Percentiles rank a stretch among this genome's conserved stretches.
phyloP scores from a whole-genome alignment of 2,329 filamentous ascomycete genomes.

The Colletotrichum scovillei region DNA sequence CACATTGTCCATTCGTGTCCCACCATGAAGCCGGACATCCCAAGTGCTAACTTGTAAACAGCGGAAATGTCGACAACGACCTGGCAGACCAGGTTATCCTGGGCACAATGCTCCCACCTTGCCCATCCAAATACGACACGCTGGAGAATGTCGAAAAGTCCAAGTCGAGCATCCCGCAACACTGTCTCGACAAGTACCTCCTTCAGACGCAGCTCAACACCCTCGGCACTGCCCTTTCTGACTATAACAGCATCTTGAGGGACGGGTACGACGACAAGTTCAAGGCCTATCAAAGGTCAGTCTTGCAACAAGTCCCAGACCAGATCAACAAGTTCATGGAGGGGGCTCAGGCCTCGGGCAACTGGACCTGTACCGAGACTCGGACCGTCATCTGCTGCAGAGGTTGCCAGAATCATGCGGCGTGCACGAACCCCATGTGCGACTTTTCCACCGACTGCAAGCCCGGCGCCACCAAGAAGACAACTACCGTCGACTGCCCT shows the following conservation, averaged over 20 bases:
- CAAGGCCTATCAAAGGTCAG: conserved; percentile 4
- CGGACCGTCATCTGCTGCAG: conserved; percentile 7
- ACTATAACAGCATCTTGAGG: conserved; percentile 9
- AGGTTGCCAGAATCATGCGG: conserved; percentile 6
- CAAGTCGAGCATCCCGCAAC: conserved; percentile 9
- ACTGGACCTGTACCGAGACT: conserved; percentile 10
- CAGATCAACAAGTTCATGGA: conserved; percentile 16
- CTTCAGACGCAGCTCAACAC: conserved; percentile 2
- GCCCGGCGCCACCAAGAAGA: conserved; percentile 3
- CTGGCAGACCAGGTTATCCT: conserved; percentile 6
- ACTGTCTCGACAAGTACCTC: conserved; percentile 15
- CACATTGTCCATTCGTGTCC: conserved; percentile 2
- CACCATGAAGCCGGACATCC: conserved; percentile 3
- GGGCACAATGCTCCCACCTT: conserved; percentile 9
- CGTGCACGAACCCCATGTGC: conserved; percentile 10
- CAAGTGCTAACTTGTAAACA: conserved; percentile 12
- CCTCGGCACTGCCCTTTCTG: conserved; percentile 1
- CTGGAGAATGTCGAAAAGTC: conserved; percentile 9
- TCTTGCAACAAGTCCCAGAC: conserved; percentile 7
- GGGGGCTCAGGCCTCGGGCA: conserved; percentile 12
- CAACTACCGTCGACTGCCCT: conserved; percentile 5
- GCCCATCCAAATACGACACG: neutral
- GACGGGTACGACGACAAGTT: conserved; percentile 9
- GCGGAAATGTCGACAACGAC: conserved; percentile 9
- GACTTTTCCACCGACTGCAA: conserved; percentile 6